phyloP scores from a whole-genome alignment of 352 stramenopile species.

The Globisporangium alternatum region DNA sequence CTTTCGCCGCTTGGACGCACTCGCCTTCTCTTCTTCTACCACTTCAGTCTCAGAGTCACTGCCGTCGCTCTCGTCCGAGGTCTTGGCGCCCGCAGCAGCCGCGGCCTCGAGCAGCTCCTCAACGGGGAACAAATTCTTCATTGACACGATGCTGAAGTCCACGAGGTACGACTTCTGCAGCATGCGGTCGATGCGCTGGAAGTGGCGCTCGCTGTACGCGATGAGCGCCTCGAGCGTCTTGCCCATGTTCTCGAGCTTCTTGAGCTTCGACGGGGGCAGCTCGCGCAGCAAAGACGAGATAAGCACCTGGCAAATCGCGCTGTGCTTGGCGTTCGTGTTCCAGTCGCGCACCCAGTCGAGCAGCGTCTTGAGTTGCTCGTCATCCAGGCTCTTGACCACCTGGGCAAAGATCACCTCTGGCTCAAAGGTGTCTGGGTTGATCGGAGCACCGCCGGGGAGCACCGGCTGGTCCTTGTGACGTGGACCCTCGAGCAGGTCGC shows the following conservation, averaged over 20 bases:
- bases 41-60: constrained; percentile 21
- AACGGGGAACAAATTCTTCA: constrained; percentile 79
- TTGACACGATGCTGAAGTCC: constrained; percentile 90
- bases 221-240: constrained; percentile 93
- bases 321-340: constrained; percentile 97
- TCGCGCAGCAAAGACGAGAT: constrained; percentile 89
- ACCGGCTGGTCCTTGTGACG: constrained; percentile 59
- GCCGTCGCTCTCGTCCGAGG: constrained; percentile 39
- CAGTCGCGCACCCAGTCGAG: constrained; percentile 95
- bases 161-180: constrained; percentile 96
- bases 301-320: constrained; percentile 91
- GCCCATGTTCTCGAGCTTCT: constrained; percentile 62
- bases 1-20: constrained; percentile 19
- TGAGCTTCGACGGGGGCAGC: constrained; percentile 55
- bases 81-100: constrained; percentile 6
- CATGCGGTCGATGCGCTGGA: constrained; percentile 95
- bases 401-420: constrained; percentile 61
- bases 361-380: constrained; percentile 87
- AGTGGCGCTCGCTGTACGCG: constrained; percentile 97
- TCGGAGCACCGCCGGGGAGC: constrained; percentile 30
- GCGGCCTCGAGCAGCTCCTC: constrained; percentile 16
- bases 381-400: constrained; percentile 71
- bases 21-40: constrained; percentile 24
- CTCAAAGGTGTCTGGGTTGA: constrained; percentile 53
- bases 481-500: constrained; percentile 74